Conservation (phyloP, 306 rosid species). For the Vigna trinervia region DNA sequence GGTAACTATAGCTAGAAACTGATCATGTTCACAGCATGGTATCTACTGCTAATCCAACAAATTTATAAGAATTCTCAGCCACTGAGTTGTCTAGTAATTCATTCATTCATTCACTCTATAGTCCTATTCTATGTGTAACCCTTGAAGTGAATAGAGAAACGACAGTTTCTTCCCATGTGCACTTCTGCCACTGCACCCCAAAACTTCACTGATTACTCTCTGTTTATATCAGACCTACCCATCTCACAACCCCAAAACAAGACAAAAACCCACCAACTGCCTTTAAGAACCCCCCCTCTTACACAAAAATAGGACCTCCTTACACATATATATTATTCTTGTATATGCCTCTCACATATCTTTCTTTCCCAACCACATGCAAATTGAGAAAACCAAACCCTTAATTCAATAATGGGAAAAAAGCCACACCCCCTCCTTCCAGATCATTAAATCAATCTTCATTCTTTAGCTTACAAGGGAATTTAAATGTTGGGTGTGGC, state of each 20-base stretch:
- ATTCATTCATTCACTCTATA: slow-evolving; percentile 41
- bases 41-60: too few species aligned
- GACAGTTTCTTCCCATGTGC: slow-evolving; percentile 80
- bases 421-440: slow-evolving; percentile 22
- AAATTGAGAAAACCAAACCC: slow-evolving; percentile 41
- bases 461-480: slow-evolving; percentile 45
- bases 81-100: neutral
- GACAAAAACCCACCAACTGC: slow-evolving; percentile 70
- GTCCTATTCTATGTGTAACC: slow-evolving; percentile 43
- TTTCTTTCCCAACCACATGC: slow-evolving; percentile 58
- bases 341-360: neutral
- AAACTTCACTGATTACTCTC: slow-evolving; percentile 56
- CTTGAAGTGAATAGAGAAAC: slow-evolving; percentile 48
- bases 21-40: too few species aligned
- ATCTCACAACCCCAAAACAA: slow-evolving; percentile 56
- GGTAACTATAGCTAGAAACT: too few species aligned
- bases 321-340: too few species aligned
- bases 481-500: slow-evolving; percentile 50
- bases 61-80: too few species aligned
- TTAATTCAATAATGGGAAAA: slow-evolving; percentile 2
- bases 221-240: slow-evolving; percentile 62
- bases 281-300: slow-evolving; percentile 47
- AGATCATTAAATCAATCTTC: slow-evolving; percentile 50
- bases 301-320: slow-evolving; percentile 53
- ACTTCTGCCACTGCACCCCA: slow-evolving; percentile 51